Evolutionary conservation across 495 filamentous ascomycete species (phyloP).

Genomic region (Emericellopsis terricola): DNA sequence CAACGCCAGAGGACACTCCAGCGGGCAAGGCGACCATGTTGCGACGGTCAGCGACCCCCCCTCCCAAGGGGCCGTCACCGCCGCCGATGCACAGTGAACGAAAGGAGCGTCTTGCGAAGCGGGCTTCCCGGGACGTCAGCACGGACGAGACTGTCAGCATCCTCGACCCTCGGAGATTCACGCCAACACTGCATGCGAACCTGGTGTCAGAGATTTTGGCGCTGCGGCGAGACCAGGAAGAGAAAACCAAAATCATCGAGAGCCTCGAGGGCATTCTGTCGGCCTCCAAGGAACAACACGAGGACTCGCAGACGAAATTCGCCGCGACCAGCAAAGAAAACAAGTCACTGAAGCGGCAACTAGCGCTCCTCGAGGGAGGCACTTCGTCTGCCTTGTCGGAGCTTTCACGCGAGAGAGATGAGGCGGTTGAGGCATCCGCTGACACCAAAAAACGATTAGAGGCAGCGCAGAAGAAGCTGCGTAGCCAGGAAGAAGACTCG

Average conservation of each 20-base stretch:
- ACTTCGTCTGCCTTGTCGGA: slow-evolving; percentile 68
- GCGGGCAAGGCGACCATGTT: slow-evolving; percentile 33
- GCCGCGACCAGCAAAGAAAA: slow-evolving; percentile 50
- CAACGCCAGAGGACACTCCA: slow-evolving; percentile 47
- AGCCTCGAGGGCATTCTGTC: slow-evolving; percentile 61
- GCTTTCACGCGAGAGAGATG: slow-evolving; percentile 71
- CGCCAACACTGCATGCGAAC: slow-evolving; percentile 85
- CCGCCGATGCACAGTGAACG: slow-evolving; percentile 35
- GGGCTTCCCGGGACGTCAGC: slow-evolving; percentile 35
- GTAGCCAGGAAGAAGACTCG: slow-evolving; percentile 67
- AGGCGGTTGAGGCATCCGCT: slow-evolving; percentile 50
- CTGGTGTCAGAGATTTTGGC: slow-evolving; percentile 86
- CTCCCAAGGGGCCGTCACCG: slow-evolving; percentile 39
- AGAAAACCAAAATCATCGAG: slow-evolving; percentile 69
- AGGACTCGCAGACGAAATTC: slow-evolving; percentile 40
- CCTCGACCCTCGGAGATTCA: slow-evolving; percentile 79
- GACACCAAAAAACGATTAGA: slow-evolving; percentile 74
- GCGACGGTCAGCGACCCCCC: slow-evolving; percentile 38
- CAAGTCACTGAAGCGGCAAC: slow-evolving; percentile 65
- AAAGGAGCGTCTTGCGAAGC: slow-evolving; percentile 20
- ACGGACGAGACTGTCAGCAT: slow-evolving; percentile 61
- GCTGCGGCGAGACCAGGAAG: slow-evolving; percentile 74
- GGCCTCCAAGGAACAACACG: slow-evolving; percentile 51
- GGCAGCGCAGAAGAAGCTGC: slow-evolving; percentile 53
- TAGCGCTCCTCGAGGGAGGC: slow-evolving; percentile 73